A percentile compares a stretch with the other conserved stretches of the same genome.
Conservation (phyloP, 139 green algal species). For the Penium margaritaceum region DNA sequence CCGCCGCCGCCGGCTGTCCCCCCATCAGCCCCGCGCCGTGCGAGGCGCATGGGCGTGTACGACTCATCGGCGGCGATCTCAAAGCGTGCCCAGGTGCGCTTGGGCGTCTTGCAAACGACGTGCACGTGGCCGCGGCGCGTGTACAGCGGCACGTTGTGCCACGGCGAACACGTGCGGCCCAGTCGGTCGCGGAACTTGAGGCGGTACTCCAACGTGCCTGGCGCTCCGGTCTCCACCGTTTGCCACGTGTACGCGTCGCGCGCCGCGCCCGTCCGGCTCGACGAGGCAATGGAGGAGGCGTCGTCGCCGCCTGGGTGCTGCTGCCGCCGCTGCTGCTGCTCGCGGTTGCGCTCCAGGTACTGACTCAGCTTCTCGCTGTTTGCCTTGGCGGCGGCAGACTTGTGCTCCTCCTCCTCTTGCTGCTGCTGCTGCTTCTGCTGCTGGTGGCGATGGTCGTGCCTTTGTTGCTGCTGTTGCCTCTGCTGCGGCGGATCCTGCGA, state of each 20-base stretch:
- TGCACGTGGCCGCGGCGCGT: neutral
- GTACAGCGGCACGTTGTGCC: conserved; percentile 15
- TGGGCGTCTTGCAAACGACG: conserved; percentile 21
- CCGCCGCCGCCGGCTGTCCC: neutral
- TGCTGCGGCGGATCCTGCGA: too few relatives aligned
- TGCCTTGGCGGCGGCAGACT: too few relatives aligned
- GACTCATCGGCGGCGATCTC: neutral
- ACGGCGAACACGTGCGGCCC: conserved; percentile 4
- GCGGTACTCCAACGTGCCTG: neutral
- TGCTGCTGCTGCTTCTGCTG: too few relatives aligned
- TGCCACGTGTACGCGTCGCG: conserved; percentile 7
- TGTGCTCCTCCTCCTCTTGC: too few relatives aligned
- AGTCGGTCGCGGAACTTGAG: conserved; percentile 2
- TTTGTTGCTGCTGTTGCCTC: too few relatives aligned
- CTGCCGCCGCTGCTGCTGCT: too few relatives aligned
- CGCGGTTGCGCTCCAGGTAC: too few relatives aligned
- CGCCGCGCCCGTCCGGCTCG: too few relatives aligned
- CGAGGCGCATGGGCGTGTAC: neutral
- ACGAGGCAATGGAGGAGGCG: too few relatives aligned
- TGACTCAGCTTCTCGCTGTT: too few relatives aligned
- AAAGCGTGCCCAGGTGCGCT: neutral
- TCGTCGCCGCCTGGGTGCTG: too few relatives aligned
- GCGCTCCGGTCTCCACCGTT: conserved; percentile 8
- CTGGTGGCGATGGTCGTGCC: too few relatives aligned
- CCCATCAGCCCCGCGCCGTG: neutral